Conservation (phyloP, 2,329 filamentous ascomycete species). For the Orbilia brochopaga region DNA sequence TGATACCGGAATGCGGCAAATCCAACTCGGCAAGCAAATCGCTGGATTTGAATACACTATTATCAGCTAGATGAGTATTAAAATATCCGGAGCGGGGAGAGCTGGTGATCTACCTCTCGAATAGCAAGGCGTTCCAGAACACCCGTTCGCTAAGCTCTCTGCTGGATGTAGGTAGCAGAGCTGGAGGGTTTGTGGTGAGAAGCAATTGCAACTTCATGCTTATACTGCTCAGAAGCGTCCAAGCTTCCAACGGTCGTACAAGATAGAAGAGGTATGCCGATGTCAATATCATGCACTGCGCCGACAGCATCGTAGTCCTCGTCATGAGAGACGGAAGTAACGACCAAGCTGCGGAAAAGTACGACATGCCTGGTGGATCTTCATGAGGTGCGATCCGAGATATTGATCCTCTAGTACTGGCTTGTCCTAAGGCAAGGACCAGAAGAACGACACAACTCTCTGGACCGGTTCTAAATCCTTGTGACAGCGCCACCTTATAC, state of each 20-base stretch:
- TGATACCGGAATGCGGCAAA: slow-evolving; percentile 80
- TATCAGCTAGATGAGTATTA: slow-evolving; percentile 49
- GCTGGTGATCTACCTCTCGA: slow-evolving; percentile 64
- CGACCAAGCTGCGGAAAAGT: slow-evolving; percentile 81
- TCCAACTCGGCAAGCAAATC: slow-evolving; percentile 80
- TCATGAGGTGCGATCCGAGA: slow-evolving; percentile 72
- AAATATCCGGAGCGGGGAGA: slow-evolving; percentile 51
- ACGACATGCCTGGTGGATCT: slow-evolving; percentile 76
- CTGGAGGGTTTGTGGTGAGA: slow-evolving; percentile 70
- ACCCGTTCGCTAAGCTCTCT: slow-evolving; percentile 76
- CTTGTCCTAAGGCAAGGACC: slow-evolving; percentile 77
- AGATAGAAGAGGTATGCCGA: slow-evolving; percentile 84
- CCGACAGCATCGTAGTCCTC: slow-evolving; percentile 75
- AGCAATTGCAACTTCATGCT: slow-evolving; percentile 82
- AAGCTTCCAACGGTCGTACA: slow-evolving; percentile 80
- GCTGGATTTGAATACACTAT: slow-evolving; percentile 56
- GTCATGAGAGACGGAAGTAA: slow-evolving; percentile 80
- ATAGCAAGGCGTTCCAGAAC: slow-evolving; percentile 82
- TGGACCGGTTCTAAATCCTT: slow-evolving; percentile 76
- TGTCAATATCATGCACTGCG: slow-evolving; percentile 79
- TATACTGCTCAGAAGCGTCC: slow-evolving; percentile 78
- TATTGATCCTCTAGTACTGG: slow-evolving; percentile 76
- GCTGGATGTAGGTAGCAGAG: slow-evolving; percentile 72
- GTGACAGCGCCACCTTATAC: slow-evolving; percentile 75
- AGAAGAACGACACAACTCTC: slow-evolving; percentile 83